Conservation (phyloP, 192 early-diverging fungal genomes). For the Funneliformis mosseae region DNA sequence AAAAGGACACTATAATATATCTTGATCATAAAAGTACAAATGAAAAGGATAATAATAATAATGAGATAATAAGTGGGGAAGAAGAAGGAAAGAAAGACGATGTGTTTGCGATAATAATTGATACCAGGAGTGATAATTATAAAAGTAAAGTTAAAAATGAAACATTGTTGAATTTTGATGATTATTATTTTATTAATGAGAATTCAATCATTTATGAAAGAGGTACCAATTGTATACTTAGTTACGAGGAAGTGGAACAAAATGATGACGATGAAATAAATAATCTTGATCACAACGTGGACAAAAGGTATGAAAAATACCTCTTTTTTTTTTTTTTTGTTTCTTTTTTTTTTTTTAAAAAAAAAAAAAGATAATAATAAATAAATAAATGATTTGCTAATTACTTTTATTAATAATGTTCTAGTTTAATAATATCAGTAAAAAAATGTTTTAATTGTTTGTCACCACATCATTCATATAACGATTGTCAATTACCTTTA, state of each 20-base stretch:
- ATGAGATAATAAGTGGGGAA: background rate
- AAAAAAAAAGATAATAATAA: too few relatives aligned
- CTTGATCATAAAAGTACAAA: background rate
- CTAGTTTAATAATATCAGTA: background rate
- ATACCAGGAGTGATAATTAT: background rate
- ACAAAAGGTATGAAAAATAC: background rate
- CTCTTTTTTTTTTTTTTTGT: background rate
- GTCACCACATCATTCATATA: background rate
- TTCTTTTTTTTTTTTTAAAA: background rate
- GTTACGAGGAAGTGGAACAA: background rate
- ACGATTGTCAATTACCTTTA: background rate
- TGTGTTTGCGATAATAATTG: too few relatives aligned
- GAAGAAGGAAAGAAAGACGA: background rate
- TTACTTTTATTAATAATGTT: background rate
- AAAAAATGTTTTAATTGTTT: constrained; percentile 20
- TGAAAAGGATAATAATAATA: background rate
- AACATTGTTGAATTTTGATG: background rate
- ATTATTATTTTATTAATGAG: background rate
- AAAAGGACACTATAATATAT: background rate
- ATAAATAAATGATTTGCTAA: too few relatives aligned
- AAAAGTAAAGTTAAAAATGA: background rate
- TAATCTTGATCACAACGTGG: background rate
- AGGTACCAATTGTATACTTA: background rate
- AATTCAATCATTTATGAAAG: background rate
- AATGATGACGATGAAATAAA: background rate